phyloP scores from a whole-genome alignment of 2,329 filamentous ascomycete species.

The Xylariomycetidae sp. region DNA sequence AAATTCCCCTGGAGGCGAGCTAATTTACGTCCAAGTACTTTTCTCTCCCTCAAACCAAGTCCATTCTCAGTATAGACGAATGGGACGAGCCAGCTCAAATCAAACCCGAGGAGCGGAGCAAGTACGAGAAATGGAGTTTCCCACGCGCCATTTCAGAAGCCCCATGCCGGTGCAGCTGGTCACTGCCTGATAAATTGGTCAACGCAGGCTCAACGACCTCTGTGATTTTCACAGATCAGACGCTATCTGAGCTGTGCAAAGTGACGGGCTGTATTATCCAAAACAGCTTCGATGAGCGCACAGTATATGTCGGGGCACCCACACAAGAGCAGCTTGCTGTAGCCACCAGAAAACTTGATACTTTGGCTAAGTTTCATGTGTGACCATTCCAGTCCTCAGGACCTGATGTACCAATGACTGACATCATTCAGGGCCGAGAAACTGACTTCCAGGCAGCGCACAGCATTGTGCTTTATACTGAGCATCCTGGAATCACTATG shows the following conservation, averaged over 20 bases:
- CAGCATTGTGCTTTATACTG: no score
- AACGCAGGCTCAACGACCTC: constrained; percentile 2
- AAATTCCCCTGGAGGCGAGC: no score
- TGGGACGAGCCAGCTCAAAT: neutral
- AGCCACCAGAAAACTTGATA: constrained; percentile 17
- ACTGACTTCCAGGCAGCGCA: no score
- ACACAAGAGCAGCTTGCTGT: constrained; percentile 1
- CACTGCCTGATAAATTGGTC: constrained; percentile 5
- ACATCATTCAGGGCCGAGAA: no score
- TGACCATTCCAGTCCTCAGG: no score
- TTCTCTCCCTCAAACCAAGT: no score
- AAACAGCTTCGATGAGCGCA: constrained; percentile 5
- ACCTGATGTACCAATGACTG: no score
- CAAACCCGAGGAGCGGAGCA: neutral
- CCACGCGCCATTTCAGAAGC: constrained; percentile 13
- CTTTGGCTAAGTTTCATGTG: constrained; percentile 11
- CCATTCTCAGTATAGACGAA: no score
- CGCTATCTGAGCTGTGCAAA: constrained; percentile 9
- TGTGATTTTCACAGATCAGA: constrained; percentile 6
- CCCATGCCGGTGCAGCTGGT: constrained; percentile 9
- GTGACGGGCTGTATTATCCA: constrained; percentile 13
- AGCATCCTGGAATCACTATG: no score
- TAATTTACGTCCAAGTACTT: no score
- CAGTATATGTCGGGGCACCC: constrained; percentile 17
- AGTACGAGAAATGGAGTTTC: constrained; percentile 7